Evolutionary conservation across 345 rosid species (phyloP).

Genomic region (Tarenaya hassleriana): DNA sequence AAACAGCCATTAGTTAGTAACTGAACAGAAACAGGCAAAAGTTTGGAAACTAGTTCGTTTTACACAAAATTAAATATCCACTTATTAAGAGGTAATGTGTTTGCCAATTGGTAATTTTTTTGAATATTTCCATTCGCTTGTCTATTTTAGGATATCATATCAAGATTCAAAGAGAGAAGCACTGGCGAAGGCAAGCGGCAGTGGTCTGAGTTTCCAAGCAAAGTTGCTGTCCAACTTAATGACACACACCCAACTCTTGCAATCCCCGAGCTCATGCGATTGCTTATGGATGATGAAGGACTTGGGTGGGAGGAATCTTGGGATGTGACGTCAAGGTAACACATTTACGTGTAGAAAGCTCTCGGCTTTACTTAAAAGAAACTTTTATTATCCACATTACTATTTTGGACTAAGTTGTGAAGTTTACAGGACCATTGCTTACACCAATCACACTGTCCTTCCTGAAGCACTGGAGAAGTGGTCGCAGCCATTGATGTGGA

Average conservation of each 20-base stretch:
- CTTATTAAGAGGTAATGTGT: background rate
- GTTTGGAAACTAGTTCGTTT: background rate
- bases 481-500: slow-evolving; percentile 90
- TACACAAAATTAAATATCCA: background rate
- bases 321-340: slow-evolving; percentile 74
- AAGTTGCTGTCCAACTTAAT: slow-evolving; percentile 90
- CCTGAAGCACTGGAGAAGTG: slow-evolving; percentile 98
- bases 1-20: background rate
- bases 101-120: slow-evolving; percentile 6
- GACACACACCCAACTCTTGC: slow-evolving; percentile 99
- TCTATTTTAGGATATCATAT: slow-evolving; percentile 69
- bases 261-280: slow-evolving; percentile 92
- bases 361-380: slow-evolving; percentile 3
- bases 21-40: background rate
- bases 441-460: slow-evolving; percentile 97
- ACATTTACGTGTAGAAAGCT: slow-evolving; percentile 8
- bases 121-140: slow-evolving; percentile 2
- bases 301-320: slow-evolving; percentile 99
- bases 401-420: slow-evolving; percentile 15
- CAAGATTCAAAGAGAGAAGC: slow-evolving; percentile 76
- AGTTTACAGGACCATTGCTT: slow-evolving; percentile 70
- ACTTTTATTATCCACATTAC: background rate
- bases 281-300: slow-evolving; percentile 82
- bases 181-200: slow-evolving; percentile 41
- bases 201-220: slow-evolving; percentile 89